Evolutionary conservation across 208 protist species (phyloP).

Genomic region (Porcisia hertigi): DNA sequence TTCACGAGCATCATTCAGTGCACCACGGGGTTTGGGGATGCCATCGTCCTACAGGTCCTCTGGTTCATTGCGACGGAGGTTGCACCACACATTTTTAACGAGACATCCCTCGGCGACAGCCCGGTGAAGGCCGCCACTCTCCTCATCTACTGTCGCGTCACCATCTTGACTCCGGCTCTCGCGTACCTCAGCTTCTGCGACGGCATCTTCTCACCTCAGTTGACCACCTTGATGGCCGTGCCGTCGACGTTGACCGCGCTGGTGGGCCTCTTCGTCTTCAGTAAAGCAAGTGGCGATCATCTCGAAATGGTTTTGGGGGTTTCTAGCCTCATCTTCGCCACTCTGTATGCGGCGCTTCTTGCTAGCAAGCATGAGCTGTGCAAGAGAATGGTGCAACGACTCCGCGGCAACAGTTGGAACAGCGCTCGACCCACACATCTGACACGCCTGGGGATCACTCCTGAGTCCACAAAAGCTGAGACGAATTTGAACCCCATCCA

Average conservation of each 20-base stretch:
- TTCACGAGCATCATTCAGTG: conserved; percentile 42
- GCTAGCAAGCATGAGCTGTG: conserved; percentile 15
- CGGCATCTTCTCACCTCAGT: conserved; percentile 40
- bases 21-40: conserved; percentile 44
- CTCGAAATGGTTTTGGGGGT: conserved; percentile 43
- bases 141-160: conserved; percentile 43
- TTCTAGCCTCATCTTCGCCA: conserved; percentile 41
- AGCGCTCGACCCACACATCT: not conserved
- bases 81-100: conserved; percentile 31
- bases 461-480: conserved; percentile 18
- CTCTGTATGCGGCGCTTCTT: conserved; percentile 33
- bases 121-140: conserved; percentile 37
- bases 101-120: conserved; percentile 30
- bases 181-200: conserved; percentile 31
- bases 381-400: conserved; percentile 8
- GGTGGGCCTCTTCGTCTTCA: conserved; percentile 34
- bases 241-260: conserved; percentile 35
- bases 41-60: conserved; percentile 43
- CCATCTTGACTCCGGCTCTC: conserved; percentile 36
- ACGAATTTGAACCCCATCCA: conserved; percentile 4
- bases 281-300: conserved; percentile 9
- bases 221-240: conserved; percentile 43
- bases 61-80: conserved; percentile 35
- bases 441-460: conserved; percentile 15
- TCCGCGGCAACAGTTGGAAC: conserved; percentile 1